These are phyloP conservation scores for Exophiala sideris DNA, from an alignment of 2,329 filamentous ascomycete genomes.

Conservation along the genomic window DNA sequence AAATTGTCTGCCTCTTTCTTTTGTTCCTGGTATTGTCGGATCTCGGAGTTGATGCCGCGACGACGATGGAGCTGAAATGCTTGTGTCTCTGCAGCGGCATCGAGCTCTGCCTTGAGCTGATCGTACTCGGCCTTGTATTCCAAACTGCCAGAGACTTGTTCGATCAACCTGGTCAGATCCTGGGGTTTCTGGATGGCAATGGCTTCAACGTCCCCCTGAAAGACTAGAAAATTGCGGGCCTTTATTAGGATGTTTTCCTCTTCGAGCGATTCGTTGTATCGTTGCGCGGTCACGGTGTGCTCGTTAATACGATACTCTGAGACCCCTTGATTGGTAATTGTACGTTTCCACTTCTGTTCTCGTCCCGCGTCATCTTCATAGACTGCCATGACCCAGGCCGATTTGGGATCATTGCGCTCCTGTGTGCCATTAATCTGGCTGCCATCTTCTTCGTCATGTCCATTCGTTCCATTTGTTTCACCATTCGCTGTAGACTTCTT, in stretches of 20 bases:
- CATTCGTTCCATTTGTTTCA: conserved; percentile 58
- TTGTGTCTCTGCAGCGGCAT: conserved; percentile 83
- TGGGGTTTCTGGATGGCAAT: conserved; percentile 94
- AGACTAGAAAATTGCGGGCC: conserved; percentile 94
- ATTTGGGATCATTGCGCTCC: conserved; percentile 73
- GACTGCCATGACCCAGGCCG: conserved; percentile 98
- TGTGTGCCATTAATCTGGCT: conserved; percentile 60
- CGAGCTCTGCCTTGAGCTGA: conserved; percentile 76
- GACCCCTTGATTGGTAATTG: conserved; percentile 80
- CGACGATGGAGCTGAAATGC: conserved; percentile 83
- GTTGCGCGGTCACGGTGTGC: conserved; percentile 76
- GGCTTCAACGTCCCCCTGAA: conserved; percentile 95
- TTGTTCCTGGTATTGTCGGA: conserved; percentile 96
- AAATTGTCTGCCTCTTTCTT: conserved; percentile 94
- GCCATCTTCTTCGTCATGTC: conserved; percentile 60
- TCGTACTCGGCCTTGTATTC: conserved; percentile 96
- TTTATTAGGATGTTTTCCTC: conserved; percentile 96
- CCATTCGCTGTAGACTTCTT: conserved; percentile 90
- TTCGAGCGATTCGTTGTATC: conserved; percentile 92
- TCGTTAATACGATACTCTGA: conserved; percentile 99
- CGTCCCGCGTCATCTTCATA: conserved; percentile 97
- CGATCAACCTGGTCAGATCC: conserved; percentile 87
- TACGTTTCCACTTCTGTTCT: conserved; percentile 92
- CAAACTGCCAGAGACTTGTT: conserved; percentile 94
- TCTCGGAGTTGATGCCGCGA: conserved; percentile 93